Evolutionary conservation across 2,329 filamentous ascomycete species (phyloP).

Genomic region (Elsinoe batatas): DNA sequence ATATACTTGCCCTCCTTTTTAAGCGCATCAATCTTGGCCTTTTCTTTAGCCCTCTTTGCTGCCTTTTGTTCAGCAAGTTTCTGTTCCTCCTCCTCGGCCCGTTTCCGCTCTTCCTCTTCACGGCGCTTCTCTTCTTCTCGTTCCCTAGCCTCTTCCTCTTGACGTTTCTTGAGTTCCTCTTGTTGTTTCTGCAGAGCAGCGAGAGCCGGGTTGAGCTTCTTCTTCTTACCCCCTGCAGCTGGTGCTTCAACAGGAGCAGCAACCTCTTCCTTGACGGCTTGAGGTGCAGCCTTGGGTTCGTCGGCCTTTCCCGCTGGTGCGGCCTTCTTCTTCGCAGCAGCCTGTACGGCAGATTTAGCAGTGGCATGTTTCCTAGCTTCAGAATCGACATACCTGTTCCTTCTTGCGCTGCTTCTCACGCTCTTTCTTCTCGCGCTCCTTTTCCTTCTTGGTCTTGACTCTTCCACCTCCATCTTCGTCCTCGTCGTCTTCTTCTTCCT

Average conservation of each 20-base stretch:
- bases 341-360: constrained; percentile 42
- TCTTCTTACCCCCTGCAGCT: constrained; percentile 59
- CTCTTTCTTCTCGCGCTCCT: constrained; percentile 97
- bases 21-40: constrained; percentile 74
- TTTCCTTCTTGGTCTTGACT: constrained; percentile 93
- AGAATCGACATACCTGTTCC: constrained; percentile 85
- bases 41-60: constrained; percentile 75
- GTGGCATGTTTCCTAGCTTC: too few species aligned
- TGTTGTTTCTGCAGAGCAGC: constrained; percentile 71
- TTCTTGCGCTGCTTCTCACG: constrained; percentile 97
- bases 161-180: constrained; percentile 57
- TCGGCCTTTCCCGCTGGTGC: constrained; percentile 32
- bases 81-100: constrained; percentile 57
- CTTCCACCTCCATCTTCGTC: constrained; percentile 50
- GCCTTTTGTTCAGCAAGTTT: constrained; percentile 64
- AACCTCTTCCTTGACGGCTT: constrained; percentile 41
- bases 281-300: constrained; percentile 22
- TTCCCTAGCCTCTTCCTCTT: constrained; percentile 53
- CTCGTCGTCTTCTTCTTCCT: constrained; percentile 36
- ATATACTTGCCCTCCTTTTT: constrained; percentile 83
- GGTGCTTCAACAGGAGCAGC: constrained; percentile 34
- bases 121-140: constrained; percentile 55
- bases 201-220: constrained; percentile 74
- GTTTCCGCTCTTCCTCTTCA: constrained; percentile 56
- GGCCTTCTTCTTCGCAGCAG: constrained; percentile 72